Percentiles rank a stretch among this genome's conserved stretches.
Evolutionary conservation across 2,329 filamentous ascomycete genomes (phyloP).

Genomic region (Lecanoromycetidae sp.): DNA sequence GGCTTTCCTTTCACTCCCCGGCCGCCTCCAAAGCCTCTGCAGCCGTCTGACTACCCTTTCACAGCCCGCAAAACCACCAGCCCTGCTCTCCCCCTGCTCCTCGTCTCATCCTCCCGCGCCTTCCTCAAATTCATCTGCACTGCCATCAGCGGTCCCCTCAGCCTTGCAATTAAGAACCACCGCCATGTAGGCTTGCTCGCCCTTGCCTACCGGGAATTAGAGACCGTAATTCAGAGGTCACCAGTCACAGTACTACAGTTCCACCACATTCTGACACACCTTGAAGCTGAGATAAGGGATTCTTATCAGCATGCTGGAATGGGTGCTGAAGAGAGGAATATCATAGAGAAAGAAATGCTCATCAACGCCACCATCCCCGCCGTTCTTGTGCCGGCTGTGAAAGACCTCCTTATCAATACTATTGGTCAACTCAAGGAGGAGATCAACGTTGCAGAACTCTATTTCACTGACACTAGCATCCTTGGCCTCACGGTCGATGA

Average conservation of each 20-base stretch:
- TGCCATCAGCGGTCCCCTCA: slow-evolving; percentile 37
- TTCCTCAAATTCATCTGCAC: slow-evolving; percentile 59
- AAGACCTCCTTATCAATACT: slow-evolving; percentile 36
- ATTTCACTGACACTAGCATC: slow-evolving; percentile 59
- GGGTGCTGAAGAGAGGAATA: slow-evolving; percentile 34
- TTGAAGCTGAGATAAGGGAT: slow-evolving; percentile 53
- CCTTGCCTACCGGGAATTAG: slow-evolving; percentile 40
- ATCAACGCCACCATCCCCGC: slow-evolving; percentile 41
- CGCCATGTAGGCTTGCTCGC: slow-evolving; percentile 30
- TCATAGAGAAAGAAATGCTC: slow-evolving; percentile 41
- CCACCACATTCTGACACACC: slow-evolving; percentile 50
- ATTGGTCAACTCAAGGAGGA: slow-evolving; percentile 46
- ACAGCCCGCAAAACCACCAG: slow-evolving; percentile 20
- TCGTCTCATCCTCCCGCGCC: slow-evolving; percentile 61
- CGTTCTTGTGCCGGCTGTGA: slow-evolving; percentile 38
- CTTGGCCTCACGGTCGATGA: slow-evolving; percentile 56
- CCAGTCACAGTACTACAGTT: slow-evolving; percentile 50
- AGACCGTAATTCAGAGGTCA: slow-evolving; percentile 37
- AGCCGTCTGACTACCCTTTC: slow-evolving; percentile 15
- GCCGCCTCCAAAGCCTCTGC: slow-evolving; percentile 11
- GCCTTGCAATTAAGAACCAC: slow-evolving; percentile 38
- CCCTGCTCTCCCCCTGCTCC: slow-evolving; percentile 30
- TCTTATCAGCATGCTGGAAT: slow-evolving; percentile 40
- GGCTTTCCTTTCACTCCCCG: neutral
- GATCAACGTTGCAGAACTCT: slow-evolving; percentile 55